Conservation (phyloP, 805 yeast genomes). For the Lipomyces chichibuensis region DNA sequence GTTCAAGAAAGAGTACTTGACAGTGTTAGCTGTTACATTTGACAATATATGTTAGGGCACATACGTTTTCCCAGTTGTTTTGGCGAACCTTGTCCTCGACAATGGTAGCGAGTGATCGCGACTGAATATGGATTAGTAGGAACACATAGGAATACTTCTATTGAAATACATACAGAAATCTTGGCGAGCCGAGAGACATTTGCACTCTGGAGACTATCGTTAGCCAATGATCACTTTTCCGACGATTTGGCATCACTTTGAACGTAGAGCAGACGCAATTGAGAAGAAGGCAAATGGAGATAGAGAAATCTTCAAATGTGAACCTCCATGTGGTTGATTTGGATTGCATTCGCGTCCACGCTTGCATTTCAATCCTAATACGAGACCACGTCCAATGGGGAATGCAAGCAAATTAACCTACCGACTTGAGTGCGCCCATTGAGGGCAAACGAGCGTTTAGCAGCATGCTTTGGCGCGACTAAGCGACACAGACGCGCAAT, state of each 20-base stretch:
- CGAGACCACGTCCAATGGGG: too few species aligned
- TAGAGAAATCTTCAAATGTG: neutral
- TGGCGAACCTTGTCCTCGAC: conserved; percentile 68
- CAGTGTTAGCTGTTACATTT: neutral
- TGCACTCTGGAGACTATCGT: neutral
- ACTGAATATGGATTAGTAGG: neutral
- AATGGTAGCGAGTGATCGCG: conserved; percentile 33
- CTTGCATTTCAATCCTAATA: neutral
- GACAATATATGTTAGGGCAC: neutral
- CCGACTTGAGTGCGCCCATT: conserved; percentile 26
- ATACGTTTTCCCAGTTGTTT: conserved; percentile 51
- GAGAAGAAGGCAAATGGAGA: neutral
- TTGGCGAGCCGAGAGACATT: conserved; percentile 20
- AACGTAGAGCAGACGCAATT: neutral
- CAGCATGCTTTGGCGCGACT: conserved; percentile 12
- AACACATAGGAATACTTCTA: neutral
- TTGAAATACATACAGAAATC: conserved; percentile 8
- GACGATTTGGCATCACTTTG: neutral
- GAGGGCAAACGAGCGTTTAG: conserved; percentile 26
- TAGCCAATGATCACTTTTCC: neutral
- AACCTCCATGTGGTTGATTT: neutral
- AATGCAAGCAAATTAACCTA: conserved; percentile 7
- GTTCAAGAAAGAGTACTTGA: conserved; percentile 75
- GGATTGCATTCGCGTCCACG: neutral
- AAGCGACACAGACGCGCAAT: neutral